Conservation (phyloP, 2,329 filamentous ascomycete species). For the Fusarium sp. region DNA sequence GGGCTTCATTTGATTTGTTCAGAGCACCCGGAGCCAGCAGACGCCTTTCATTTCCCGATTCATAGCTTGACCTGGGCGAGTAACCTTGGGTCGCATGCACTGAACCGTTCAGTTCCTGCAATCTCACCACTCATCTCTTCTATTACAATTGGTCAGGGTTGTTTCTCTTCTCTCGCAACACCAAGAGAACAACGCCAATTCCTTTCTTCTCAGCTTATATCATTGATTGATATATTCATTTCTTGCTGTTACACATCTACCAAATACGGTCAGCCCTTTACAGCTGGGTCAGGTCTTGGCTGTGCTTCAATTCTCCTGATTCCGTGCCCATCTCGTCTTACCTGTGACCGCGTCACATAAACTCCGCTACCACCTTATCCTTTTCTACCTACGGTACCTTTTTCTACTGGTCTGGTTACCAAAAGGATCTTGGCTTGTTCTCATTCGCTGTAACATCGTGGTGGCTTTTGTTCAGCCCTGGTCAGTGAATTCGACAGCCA, state of each 20-base stretch:
- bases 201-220: constrained; percentile 3
- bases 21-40: constrained; percentile 23
- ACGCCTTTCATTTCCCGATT: constrained; percentile 43
- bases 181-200: background rate
- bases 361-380: constrained; percentile 25
- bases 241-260: constrained; percentile 16
- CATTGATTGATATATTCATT: constrained; percentile 27
- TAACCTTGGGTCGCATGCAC: background rate
- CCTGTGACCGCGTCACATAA: constrained; percentile 41
- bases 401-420: constrained; percentile 35
- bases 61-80: constrained; percentile 10
- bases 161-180: constrained; percentile 7
- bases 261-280: constrained; percentile 30
- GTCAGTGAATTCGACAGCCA: constrained; percentile 21
- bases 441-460: constrained; percentile 18
- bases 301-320: constrained; percentile 40
- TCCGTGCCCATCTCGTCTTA: constrained; percentile 23
- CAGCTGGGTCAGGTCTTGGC: constrained; percentile 43
- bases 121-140: constrained; percentile 16
- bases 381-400: constrained; percentile 2
- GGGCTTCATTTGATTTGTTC: constrained; percentile 23
- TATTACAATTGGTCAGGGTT: background rate
- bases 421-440: constrained; percentile 1
- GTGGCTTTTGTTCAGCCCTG: constrained; percentile 23
- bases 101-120: constrained; percentile 16